These are phyloP conservation scores for Fusarium piperis DNA, from an alignment of 2,329 filamentous ascomycete species.

Conservation along the genomic window DNA sequence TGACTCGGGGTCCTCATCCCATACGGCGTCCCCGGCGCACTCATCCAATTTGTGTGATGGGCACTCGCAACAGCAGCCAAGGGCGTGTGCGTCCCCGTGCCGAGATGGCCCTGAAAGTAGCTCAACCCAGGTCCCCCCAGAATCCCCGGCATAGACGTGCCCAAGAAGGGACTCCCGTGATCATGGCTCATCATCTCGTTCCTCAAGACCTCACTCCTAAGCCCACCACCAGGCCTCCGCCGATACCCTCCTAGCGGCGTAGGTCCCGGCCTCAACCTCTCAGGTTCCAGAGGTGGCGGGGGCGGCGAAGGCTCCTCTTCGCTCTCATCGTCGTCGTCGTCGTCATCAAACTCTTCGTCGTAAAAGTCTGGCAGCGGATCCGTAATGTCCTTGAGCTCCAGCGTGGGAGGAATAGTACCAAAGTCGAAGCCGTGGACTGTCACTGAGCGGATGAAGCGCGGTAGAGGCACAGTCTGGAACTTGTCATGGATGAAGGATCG, in stretches of 20 bases:
- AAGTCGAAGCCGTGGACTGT: slow-evolving; percentile 95
- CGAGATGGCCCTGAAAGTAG: slow-evolving; percentile 84
- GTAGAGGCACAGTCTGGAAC: slow-evolving; percentile 90
- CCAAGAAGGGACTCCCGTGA: slow-evolving; percentile 66
- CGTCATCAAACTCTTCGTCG: slow-evolving; percentile 76
- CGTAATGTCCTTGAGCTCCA: slow-evolving; percentile 96
- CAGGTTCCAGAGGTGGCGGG: slow-evolving; percentile 25
- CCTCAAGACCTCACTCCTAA: slow-evolving; percentile 47
- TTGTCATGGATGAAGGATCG: slow-evolving; percentile 94
- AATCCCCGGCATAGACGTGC: slow-evolving; percentile 68
- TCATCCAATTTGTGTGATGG: slow-evolving; percentile 51
- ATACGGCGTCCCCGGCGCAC: slow-evolving; percentile 29
- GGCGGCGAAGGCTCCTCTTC: slow-evolving; percentile 43
- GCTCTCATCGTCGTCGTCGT: slow-evolving; percentile 51
- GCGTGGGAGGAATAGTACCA: slow-evolving; percentile 80
- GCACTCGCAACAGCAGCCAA: slow-evolving; percentile 82
- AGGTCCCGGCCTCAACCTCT: slow-evolving; percentile 34
- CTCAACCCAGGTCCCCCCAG: slow-evolving; percentile 80
- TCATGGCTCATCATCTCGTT: slow-evolving; percentile 52
- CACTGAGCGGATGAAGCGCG: slow-evolving; percentile 96
- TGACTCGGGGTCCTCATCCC: slow-evolving; percentile 42
- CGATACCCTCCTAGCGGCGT: slow-evolving; percentile 29
- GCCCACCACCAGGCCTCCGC: slow-evolving; percentile 41
- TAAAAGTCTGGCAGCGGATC: slow-evolving; percentile 97
- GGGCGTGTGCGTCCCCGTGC: slow-evolving; percentile 81